Evolutionary conservation across 129 eudicot genomes (phyloP).

Genomic region (Heracleum sosnowskyi): DNA sequence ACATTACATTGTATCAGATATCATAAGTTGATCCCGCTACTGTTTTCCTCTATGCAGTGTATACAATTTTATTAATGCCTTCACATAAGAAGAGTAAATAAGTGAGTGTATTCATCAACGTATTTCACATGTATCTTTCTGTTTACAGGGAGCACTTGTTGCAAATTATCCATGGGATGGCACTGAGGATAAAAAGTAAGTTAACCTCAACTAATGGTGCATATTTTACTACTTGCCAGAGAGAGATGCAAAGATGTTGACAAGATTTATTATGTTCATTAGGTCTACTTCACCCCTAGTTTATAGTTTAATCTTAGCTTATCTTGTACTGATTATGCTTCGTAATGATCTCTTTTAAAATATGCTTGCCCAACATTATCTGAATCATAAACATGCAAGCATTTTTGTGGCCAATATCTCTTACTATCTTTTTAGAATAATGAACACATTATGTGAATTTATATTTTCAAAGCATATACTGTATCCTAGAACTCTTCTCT

Average conservation of each 20-base stretch:
- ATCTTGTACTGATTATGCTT: background rate
- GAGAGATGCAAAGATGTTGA: background rate
- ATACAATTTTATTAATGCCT: background rate
- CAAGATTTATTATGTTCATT: background rate
- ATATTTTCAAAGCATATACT: background rate
- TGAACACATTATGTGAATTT: background rate
- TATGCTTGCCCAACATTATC: background rate
- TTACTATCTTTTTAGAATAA: background rate
- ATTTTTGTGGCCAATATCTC: background rate
- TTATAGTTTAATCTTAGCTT: background rate
- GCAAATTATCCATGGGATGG: slow-evolving; percentile 99
- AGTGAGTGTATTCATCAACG: background rate
- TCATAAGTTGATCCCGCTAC: background rate
- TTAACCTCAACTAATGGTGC: background rate
- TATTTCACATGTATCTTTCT: slow-evolving; percentile 10
- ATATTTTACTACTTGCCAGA: background rate
- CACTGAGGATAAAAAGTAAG: slow-evolving; percentile 60
- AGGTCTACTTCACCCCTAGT: background rate
- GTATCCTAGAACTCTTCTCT: background rate
- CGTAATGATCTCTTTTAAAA: background rate
- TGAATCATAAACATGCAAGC: background rate
- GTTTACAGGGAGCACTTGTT: slow-evolving; percentile 87
- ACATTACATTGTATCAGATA: background rate
- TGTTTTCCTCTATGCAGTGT: background rate
- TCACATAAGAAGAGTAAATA: background rate